Evolutionary conservation across 345 rosid species (phyloP), one percentile per base, ranked within the genome.

Genomic region (Citrus trifoliata): DNA sequence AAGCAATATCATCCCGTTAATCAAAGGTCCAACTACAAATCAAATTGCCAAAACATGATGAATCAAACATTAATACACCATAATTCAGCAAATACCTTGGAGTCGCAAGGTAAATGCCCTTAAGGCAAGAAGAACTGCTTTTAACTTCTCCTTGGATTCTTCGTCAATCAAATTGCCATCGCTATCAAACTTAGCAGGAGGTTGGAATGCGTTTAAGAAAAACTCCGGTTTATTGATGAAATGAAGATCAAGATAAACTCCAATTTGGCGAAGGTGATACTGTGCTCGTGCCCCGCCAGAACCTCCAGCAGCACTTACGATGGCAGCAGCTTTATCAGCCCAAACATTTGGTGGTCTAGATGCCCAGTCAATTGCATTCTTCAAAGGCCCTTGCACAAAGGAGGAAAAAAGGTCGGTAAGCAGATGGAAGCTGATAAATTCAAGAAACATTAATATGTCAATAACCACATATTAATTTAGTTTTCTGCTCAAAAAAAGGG

Each of bases 301-400:
- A 12, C 89, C 37, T 81, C 95, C 98, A 8, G 88, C 92, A 0
- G 90, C 83, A 37, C 97, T 95, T 32, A 90, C 76, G 2, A 95
- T 64, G 0, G 97, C 97, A n/a, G 98, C 98, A 5, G 97, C 89
- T 86, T 93, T 95, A 64, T 87, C 94, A 18, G 89, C 97, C 91
- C 94, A 92, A 58, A 87, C 91, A 51, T 95, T 92, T 13, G 97
- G 94, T 0, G 93, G 7, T 76, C 94, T 78, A 48, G 98, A 95
- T 7, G 92, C 95, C 97, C 98, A 93, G 69, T 93, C 97, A 6
- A 95, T 70, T 0, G 98, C 97, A 74, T 95, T 95, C 91, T 95
- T 95, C 83, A 93, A 76, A 40, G 97, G 91, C 12, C 88, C 98
- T 93, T 72, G 66, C 32, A 73, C n/a, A 40, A 32, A 10, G 10